phyloP scores from a whole-genome alignment of 1,284 basidiomycete species.

The Ceratobasidium sp. region DNA sequence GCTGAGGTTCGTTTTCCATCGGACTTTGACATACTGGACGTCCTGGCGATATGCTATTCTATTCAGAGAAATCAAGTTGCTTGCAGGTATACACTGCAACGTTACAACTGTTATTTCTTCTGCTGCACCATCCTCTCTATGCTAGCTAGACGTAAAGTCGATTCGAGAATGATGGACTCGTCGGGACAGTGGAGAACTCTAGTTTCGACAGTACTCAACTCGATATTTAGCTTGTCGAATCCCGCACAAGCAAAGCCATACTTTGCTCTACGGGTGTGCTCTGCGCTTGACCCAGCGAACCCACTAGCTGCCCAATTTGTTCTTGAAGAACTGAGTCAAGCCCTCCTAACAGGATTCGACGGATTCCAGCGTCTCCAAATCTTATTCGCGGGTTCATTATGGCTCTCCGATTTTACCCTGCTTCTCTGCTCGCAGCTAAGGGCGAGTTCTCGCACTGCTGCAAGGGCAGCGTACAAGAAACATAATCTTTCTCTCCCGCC shows the following conservation, averaged over 20 bases:
- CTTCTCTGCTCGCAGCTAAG: too few species aligned
- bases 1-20: neutral
- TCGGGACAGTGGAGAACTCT: neutral
- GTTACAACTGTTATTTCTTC: conserved; percentile 3
- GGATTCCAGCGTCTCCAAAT: too few species aligned
- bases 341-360: too few species aligned
- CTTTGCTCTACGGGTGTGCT: neutral
- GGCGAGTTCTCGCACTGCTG: too few species aligned
- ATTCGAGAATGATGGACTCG: neutral
- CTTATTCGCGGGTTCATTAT: too few species aligned
- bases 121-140: neutral
- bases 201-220: neutral
- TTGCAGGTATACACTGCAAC: neutral
- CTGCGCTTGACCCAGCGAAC: neutral
- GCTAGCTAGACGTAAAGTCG: neutral
- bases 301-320: neutral
- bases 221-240: neutral
- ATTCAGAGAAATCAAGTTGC: neutral
- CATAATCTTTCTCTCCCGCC: too few species aligned
- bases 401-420: too few species aligned
- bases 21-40: conserved; percentile 3
- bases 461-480: too few species aligned
- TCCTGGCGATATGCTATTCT: conserved; percentile 13
- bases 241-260: neutral
- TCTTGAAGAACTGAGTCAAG: too few species aligned